These are phyloP conservation scores for Davidsoniella eucalypti DNA, from an alignment of 2,329 filamentous ascomycete genomes.

Conservation along the genomic window DNA sequence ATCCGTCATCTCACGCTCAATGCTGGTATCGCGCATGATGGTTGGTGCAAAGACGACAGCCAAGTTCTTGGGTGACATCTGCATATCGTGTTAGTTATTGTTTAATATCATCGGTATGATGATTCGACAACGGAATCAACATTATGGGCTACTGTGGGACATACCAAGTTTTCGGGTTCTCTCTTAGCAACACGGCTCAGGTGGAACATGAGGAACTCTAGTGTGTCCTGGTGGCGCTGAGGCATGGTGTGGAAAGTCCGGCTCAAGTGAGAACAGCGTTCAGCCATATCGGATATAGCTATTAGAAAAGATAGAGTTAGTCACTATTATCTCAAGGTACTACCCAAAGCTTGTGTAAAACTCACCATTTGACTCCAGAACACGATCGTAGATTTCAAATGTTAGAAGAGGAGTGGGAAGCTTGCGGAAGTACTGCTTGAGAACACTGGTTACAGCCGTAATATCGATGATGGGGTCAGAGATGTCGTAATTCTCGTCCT, in stretches of 20 bases:
- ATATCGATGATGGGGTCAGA: slow-evolving; percentile 90
- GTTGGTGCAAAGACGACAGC: slow-evolving; percentile 96
- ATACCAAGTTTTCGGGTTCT: slow-evolving; percentile 68
- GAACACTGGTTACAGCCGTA: slow-evolving; percentile 81
- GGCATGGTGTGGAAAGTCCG: slow-evolving; percentile 65
- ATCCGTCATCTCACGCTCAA: slow-evolving; percentile 91
- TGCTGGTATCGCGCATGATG: slow-evolving; percentile 79
- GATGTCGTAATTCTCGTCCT: slow-evolving; percentile 72
- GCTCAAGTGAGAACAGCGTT: slow-evolving; percentile 55
- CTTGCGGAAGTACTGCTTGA: slow-evolving; percentile 97
- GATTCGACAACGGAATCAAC: background rate
- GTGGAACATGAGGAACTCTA: slow-evolving; percentile 91
- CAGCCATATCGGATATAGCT: slow-evolving; percentile 49
- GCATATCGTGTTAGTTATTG: background rate
- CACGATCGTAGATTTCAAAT: slow-evolving; percentile 76
- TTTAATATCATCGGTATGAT: background rate
- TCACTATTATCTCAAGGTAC: background rate
- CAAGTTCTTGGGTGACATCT: slow-evolving; percentile 94
- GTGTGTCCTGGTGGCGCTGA: slow-evolving; percentile 66
- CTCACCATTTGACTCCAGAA: slow-evolving; percentile 67
- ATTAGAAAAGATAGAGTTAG: slow-evolving; percentile 12
- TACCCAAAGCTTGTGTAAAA: slow-evolving; percentile 12
- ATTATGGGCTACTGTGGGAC: slow-evolving; percentile 18
- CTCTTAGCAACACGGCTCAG: slow-evolving; percentile 70
- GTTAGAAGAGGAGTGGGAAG: slow-evolving; percentile 79